These are phyloP conservation scores for Lupinus albus DNA, from an alignment of 306 rosid genomes.

Conservation along the genomic window DNA sequence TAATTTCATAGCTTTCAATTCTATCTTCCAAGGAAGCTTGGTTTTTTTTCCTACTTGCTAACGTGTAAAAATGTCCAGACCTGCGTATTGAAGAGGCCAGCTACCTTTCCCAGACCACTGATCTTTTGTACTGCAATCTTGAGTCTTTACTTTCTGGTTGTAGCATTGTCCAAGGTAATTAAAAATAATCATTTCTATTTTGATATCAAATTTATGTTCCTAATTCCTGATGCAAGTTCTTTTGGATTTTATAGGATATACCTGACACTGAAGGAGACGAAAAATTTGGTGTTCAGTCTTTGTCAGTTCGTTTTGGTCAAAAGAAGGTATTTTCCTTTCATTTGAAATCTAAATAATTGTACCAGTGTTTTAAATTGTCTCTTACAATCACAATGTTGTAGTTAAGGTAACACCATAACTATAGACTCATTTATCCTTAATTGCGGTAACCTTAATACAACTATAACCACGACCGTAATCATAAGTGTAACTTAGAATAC, in stretches of 20 bases:
- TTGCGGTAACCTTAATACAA: too few species aligned
- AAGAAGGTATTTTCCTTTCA: conserved; percentile 45
- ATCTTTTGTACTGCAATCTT: conserved; percentile 71
- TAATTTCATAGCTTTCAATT: not conserved
- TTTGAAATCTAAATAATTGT: not conserved
- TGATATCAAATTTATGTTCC: not conserved
- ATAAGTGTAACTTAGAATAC: too few species aligned
- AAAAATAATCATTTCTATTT: not conserved
- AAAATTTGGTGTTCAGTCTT: conserved; percentile 61
- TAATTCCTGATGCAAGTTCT: not conserved
- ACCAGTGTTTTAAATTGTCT: too few species aligned
- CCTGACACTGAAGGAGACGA: conserved; percentile 79
- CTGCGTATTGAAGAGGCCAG: conserved; percentile 68
- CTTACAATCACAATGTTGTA: too few species aligned
- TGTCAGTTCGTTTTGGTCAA: conserved; percentile 70
- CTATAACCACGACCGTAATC: too few species aligned
- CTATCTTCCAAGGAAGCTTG: conserved; percentile 3
- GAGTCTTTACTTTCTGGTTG: conserved; percentile 79
- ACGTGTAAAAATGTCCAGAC: conserved; percentile 45
- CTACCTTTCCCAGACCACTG: conserved; percentile 57
- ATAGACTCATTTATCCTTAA: too few species aligned
- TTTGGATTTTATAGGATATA: conserved; percentile 55
- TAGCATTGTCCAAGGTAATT: conserved; percentile 74
- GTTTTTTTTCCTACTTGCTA: conserved; percentile 28
- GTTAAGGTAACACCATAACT: too few species aligned